Conservation (phyloP, 2,329 filamentous ascomycete genomes). For the Simplicillium sp. region DNA sequence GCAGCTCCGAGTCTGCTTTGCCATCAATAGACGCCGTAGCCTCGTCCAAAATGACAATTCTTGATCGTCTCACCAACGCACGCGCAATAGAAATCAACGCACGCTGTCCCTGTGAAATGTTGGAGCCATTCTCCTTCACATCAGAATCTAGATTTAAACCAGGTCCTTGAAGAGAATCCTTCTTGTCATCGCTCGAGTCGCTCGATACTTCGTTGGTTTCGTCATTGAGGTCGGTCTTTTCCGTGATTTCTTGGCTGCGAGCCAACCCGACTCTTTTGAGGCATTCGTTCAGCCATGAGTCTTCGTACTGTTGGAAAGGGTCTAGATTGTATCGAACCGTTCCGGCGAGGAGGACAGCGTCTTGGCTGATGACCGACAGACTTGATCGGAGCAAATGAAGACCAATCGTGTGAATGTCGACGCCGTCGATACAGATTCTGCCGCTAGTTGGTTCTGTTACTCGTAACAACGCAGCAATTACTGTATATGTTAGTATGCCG, state of each 20-base stretch:
- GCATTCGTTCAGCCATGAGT: slow-evolving; percentile 6
- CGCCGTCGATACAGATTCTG: slow-evolving; percentile 47
- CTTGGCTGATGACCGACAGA: slow-evolving; percentile 87
- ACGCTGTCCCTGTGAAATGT: slow-evolving; percentile 8
- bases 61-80: slow-evolving; percentile 6
- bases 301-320: slow-evolving; percentile 47
- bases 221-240: no score
- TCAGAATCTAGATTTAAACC: slow-evolving; percentile 3
- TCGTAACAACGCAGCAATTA: no score
- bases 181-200: no score
- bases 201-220: no score
- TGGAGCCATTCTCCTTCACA: slow-evolving; percentile 2
- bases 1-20: slow-evolving; percentile 5
- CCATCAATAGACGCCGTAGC: slow-evolving; percentile 6
- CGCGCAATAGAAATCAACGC: slow-evolving; percentile 8
- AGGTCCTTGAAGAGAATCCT: no score
- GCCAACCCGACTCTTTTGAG: slow-evolving; percentile 4
- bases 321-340: slow-evolving; percentile 81
- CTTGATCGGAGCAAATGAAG: slow-evolving; percentile 74
- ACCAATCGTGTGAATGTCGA: slow-evolving; percentile 74
- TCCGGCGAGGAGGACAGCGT: slow-evolving; percentile 77
- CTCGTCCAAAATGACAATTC: slow-evolving; percentile 6
- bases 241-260: no score
- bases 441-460: no score
- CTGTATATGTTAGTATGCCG: no score